These are phyloP conservation scores for Ampelocalamus luodianensis DNA, from an alignment of 176 grass and related monocot species.

Conservation along the genomic window DNA sequence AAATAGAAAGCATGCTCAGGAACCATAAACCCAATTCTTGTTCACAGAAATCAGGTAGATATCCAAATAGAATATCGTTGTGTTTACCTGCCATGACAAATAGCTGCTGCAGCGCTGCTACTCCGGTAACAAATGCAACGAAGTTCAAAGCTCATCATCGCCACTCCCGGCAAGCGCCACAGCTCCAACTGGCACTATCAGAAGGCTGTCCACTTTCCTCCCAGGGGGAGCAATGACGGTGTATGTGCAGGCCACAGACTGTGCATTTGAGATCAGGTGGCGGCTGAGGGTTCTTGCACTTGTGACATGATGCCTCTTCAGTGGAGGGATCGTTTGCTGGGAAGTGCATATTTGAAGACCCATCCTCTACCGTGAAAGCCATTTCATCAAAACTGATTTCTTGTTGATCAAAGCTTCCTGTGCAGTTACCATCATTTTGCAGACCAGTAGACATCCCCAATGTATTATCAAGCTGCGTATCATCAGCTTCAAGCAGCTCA, in stretches of 20 bases:
- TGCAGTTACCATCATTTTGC: conserved; percentile 35
- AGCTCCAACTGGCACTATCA: conserved; percentile 56
- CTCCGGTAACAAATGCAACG: conserved; percentile 6
- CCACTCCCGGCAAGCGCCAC: conserved; percentile 70
- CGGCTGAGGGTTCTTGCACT: conserved; percentile 58
- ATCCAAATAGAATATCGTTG: not conserved
- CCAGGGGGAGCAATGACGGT: conserved; percentile 73
- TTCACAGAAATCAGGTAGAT: not conserved
- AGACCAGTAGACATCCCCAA: conserved; percentile 44
- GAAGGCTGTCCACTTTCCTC: conserved; percentile 41
- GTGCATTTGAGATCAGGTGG: conserved; percentile 62
- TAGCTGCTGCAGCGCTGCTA: not conserved
- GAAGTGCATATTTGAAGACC: conserved; percentile 40
- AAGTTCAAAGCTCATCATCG: conserved; percentile 41
- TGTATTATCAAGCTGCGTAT: conserved; percentile 57
- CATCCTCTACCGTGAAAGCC: conserved; percentile 37
- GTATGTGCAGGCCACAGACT: conserved; percentile 61
- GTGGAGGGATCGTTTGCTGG: conserved; percentile 21
- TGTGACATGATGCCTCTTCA: conserved; percentile 48
- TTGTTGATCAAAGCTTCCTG: conserved; percentile 44
- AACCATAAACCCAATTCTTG: conserved; percentile 12
- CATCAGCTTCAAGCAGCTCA: conserved; percentile 71
- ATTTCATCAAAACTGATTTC: conserved; percentile 52
- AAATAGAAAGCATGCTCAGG: conserved; percentile 30
- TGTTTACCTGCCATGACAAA: conserved; percentile 41